Conservation (phyloP, 179 eudicot genomes). For the Actinidia polygama region DNA sequence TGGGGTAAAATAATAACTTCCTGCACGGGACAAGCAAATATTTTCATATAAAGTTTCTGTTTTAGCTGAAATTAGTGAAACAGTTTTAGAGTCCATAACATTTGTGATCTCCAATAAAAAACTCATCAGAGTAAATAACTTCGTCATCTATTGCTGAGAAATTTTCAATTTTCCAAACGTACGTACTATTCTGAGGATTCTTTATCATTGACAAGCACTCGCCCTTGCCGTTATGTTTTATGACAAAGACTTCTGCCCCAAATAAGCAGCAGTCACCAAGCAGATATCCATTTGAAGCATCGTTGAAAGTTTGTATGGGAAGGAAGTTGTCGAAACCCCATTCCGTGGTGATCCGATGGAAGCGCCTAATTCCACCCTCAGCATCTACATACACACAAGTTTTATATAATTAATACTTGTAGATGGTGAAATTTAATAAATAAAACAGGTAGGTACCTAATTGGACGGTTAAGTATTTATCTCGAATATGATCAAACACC, state of each 20-base stretch:
- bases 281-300: neutral
- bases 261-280: conserved; percentile 2
- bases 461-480: conserved; percentile 12
- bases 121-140: neutral
- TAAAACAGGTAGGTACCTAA: neutral
- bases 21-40: no score
- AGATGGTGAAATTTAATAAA: neutral
- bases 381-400: neutral
- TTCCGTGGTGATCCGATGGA: neutral
- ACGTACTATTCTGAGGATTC: neutral
- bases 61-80: no score
- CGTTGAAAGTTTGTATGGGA: neutral
- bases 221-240: neutral
- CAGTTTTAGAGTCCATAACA: neutral
- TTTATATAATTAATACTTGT: no score
- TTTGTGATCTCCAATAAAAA: neutral
- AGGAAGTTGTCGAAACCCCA: conserved; percentile 16
- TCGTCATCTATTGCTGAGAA: neutral
- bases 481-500: neutral
- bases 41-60: no score
- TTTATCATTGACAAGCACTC: neutral
- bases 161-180: neutral
- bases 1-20: no score
- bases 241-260: conserved; percentile 20
- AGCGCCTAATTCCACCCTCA: neutral